These are phyloP conservation scores for Metschnikowia lunata DNA, from an alignment of 805 yeast genomes.

Conservation along the genomic window DNA sequence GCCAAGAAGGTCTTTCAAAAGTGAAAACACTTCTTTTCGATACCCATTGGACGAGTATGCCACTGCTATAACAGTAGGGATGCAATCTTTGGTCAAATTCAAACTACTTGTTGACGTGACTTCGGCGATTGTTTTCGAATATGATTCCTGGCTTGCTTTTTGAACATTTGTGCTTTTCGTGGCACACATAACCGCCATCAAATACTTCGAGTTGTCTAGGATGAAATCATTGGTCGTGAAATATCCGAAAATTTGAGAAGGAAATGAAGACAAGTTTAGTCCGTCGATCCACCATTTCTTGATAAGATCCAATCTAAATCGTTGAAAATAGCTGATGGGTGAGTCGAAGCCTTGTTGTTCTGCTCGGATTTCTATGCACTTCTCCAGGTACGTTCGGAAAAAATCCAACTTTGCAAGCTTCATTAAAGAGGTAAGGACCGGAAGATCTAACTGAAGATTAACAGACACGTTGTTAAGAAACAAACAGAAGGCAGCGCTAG, in stretches of 20 bases:
- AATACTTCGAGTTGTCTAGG: constrained; percentile 28
- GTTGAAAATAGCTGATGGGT: constrained; percentile 24
- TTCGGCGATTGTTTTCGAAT: constrained; percentile 8
- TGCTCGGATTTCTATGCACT: constrained; percentile 25
- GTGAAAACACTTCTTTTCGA: constrained; percentile 28
- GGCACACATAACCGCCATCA: constrained; percentile 35
- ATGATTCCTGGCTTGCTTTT: neutral
- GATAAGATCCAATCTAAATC: constrained; percentile 32
- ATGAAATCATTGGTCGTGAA: constrained; percentile 26
- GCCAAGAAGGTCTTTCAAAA: constrained; percentile 14
- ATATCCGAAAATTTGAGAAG: constrained; percentile 39
- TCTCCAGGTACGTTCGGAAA: constrained; percentile 27
- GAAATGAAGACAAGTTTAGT: constrained; percentile 32
- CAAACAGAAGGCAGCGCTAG: constrained; percentile 33
- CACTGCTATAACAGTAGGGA: constrained; percentile 41
- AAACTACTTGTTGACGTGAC: constrained; percentile 12
- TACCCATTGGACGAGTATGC: constrained; percentile 39
- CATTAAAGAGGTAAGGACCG: constrained; percentile 31
- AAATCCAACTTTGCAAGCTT: constrained; percentile 34
- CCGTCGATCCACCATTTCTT: constrained; percentile 42
- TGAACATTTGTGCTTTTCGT: constrained; percentile 13
- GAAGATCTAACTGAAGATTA: constrained; percentile 27
- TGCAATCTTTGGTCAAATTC: constrained; percentile 26
- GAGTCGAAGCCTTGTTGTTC: constrained; percentile 7
- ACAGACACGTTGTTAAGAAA: constrained; percentile 31